Conservation (phyloP, 2,329 filamentous ascomycete genomes). For the Aureobasidium leucospermi region DNA sequence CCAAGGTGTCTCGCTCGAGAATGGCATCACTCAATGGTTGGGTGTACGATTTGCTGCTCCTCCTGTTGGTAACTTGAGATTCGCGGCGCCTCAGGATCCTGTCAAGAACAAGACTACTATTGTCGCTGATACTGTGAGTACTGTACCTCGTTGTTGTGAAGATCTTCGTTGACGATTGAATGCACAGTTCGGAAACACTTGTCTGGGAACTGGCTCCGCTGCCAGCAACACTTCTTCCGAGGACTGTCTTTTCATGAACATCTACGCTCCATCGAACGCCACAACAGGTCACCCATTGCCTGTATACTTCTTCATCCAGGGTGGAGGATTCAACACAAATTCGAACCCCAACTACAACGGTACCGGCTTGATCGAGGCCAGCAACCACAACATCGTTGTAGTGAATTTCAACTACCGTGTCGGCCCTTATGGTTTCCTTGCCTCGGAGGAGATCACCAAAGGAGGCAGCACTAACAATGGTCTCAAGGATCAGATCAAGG, state of each 20-base stretch:
- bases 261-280: slow-evolving; percentile 52
- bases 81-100: slow-evolving; percentile 61
- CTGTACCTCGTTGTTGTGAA: background rate
- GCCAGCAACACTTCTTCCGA: slow-evolving; percentile 41
- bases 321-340: slow-evolving; percentile 41
- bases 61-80: slow-evolving; percentile 59
- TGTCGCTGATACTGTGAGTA: slow-evolving; percentile 47
- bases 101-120: slow-evolving; percentile 37
- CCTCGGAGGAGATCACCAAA: slow-evolving; percentile 46
- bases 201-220: slow-evolving; percentile 24
- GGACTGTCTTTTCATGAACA: slow-evolving; percentile 63
- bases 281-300: slow-evolving; percentile 49
- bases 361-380: slow-evolving; percentile 52
- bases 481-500: slow-evolving; percentile 62
- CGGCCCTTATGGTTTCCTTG: slow-evolving; percentile 65
- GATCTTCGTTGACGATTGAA: background rate
- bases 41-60: slow-evolving; percentile 68
- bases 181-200: slow-evolving; percentile 29
- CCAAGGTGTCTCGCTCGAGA: slow-evolving; percentile 45
- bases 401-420: slow-evolving; percentile 73
- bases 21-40: slow-evolving; percentile 63
- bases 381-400: slow-evolving; percentile 55
- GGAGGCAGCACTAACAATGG: slow-evolving; percentile 58
- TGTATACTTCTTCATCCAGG: slow-evolving; percentile 54
- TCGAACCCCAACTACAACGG: slow-evolving; percentile 50